Conservation (phyloP, 169 alveolate genomes). For the Plasmodium vivax region DNA sequence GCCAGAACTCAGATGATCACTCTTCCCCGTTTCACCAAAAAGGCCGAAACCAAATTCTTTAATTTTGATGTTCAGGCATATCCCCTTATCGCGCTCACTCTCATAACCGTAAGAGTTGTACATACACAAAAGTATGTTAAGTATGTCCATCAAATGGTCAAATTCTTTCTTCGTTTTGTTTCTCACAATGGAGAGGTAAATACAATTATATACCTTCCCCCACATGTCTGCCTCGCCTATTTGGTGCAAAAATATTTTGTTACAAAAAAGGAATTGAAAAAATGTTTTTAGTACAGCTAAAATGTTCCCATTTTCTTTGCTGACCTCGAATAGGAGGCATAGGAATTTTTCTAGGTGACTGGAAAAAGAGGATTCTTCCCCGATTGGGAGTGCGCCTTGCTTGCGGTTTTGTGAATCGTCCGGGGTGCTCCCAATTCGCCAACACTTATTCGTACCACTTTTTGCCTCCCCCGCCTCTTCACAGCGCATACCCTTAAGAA, state of each 20-base stretch:
- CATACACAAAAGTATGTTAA: slow-evolving; percentile 60
- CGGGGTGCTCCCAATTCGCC: not conserved
- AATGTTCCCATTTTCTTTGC: slow-evolving; percentile 41
- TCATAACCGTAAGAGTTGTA: slow-evolving; percentile 48
- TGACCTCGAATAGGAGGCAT: slow-evolving; percentile 24
- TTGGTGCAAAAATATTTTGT: slow-evolving; percentile 32
- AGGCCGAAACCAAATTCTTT: slow-evolving; percentile 3
- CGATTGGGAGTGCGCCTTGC: not conserved
- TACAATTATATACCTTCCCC: slow-evolving; percentile 48
- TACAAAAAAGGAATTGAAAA: slow-evolving; percentile 54
- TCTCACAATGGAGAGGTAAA: slow-evolving; percentile 37
- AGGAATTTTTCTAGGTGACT: slow-evolving; percentile 27
- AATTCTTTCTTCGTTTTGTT: slow-evolving; percentile 31
- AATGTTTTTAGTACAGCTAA: slow-evolving; percentile 38
- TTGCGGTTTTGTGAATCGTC: not conserved
- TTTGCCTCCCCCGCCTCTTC: not conserved
- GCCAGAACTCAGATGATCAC: not conserved
- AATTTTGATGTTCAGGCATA: slow-evolving; percentile 24
- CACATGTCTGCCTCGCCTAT: slow-evolving; percentile 23
- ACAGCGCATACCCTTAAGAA: not conserved
- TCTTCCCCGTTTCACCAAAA: not conserved
- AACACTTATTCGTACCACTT: not conserved
- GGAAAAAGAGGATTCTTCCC: not conserved
- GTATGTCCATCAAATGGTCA: slow-evolving; percentile 58
- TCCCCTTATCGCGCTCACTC: slow-evolving; percentile 30